Evolutionary conservation across 2,329 filamentous ascomycete species (phyloP), one percentile per base, ranked within the genome.

Genomic region (Cladosporium colombiae): DNA sequence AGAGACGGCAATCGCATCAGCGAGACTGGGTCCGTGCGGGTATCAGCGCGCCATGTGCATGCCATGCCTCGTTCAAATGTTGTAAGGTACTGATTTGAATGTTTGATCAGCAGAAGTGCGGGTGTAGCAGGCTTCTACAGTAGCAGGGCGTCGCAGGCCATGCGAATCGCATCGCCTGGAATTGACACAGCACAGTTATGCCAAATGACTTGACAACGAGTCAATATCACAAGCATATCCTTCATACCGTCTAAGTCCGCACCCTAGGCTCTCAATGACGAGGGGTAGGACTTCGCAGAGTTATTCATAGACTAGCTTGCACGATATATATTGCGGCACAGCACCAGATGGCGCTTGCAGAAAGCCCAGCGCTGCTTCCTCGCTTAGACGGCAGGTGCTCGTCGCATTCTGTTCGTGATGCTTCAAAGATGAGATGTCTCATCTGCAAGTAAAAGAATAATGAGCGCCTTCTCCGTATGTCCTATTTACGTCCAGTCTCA

Each of bases 271-370:
- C 10, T 46, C n/a, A 46, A n/a, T 21, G n/a, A 21, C n/a, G 40
- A 21, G 40, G n/a, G n/a, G n/a, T 21, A 23, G 3, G 7, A 21
- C 2, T 7, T 21, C 4, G 7, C 14, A 6, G 14, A 55, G 16
- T n/a, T 55, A 55, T 55, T 55, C 29, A 55, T 55, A 55, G 52
- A 13, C 18, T 27, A 52, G 29, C 33, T 57, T 11, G 23, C 31
- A 33, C 55, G 21, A 27, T 25, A 35, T 27, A 40, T 7, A 57
- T 57, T 57, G 55, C 55, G 55, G 55, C 55, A 57, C 55, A 57
- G 55, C 55, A 57, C 16, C 7, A 7, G 13, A 16, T 13, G 33
- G 55, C 55, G 55, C 33, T 27, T 57, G 33, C 1, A 33, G 11
- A 27, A 35, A 40, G 11, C 31, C 31, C 33, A 25, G 18, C 31